phyloP scores from a whole-genome alignment of 1,284 basidiomycete species.

The Erythrobasidium hasegawianum region DNA sequence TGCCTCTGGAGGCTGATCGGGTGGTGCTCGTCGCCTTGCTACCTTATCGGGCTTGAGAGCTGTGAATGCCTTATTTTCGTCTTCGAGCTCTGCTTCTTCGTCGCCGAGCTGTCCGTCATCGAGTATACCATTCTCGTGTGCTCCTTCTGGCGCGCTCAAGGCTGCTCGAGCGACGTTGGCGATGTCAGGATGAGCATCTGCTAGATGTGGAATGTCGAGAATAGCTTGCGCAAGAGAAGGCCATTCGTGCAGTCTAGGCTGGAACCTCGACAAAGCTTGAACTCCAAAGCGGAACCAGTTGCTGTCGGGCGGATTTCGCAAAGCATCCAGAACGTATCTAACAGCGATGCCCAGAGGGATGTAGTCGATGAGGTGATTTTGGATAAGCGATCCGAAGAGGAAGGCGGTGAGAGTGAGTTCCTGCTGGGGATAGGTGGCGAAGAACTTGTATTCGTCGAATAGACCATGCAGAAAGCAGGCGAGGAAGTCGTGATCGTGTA shows the following conservation, averaged over 20 bases:
- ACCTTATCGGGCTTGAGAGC: slow-evolving; percentile 53
- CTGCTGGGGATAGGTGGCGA: slow-evolving; percentile 91
- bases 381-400: slow-evolving; percentile 93
- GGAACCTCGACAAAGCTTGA: slow-evolving; percentile 84
- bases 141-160: slow-evolving; percentile 54
- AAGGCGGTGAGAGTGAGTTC: slow-evolving; percentile 95
- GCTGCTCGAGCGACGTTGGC: slow-evolving; percentile 68
- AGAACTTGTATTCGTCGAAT: slow-evolving; percentile 99
- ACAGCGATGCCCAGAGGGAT: slow-evolving; percentile 95
- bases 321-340: slow-evolving; percentile 91
- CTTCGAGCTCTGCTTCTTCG: slow-evolving; percentile 50
- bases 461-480: slow-evolving; percentile 99
- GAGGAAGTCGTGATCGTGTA: slow-evolving; percentile 90
- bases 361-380: slow-evolving; percentile 87
- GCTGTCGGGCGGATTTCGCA: slow-evolving; percentile 81
- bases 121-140: slow-evolving; percentile 52
- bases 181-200: slow-evolving; percentile 83
- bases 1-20: slow-evolving; percentile 72
- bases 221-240: slow-evolving; percentile 87
- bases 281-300: slow-evolving; percentile 95
- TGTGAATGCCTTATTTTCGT: slow-evolving; percentile 51
- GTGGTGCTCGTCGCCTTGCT: slow-evolving; percentile 49
- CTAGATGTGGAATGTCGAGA: slow-evolving; percentile 78
- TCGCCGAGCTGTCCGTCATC: slow-evolving; percentile 47
- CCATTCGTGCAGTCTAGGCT: slow-evolving; percentile 85